A percentile compares a stretch with the other conserved stretches of the same genome.
phyloP scores from a whole-genome alignment of 164 flowering plant species.

The Nelumbo lutea region DNA sequence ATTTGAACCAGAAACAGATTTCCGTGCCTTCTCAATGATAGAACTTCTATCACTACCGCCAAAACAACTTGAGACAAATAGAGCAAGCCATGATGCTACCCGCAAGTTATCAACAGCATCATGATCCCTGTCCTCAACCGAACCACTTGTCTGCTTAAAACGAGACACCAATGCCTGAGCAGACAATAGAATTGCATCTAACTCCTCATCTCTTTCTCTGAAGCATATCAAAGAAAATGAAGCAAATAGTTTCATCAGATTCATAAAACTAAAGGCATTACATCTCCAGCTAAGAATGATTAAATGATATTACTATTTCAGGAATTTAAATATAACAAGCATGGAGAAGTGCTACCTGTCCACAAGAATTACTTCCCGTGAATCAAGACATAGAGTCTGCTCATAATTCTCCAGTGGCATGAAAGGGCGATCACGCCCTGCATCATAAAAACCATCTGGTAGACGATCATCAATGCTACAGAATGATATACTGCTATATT shows the following conservation, averaged over 20 bases:
- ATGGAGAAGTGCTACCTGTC: too few species aligned
- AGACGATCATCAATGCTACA: slow-evolving; percentile 65
- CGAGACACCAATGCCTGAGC: slow-evolving; percentile 59
- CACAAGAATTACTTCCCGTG: too few species aligned
- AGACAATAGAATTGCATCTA: slow-evolving; percentile 61
- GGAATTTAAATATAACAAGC: too few species aligned
- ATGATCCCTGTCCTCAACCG: slow-evolving; percentile 19
- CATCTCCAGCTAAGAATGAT: too few species aligned
- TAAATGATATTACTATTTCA: too few species aligned
- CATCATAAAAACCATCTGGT: slow-evolving; percentile 97
- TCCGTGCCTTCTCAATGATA: slow-evolving; percentile 53
- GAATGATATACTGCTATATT: slow-evolving; percentile 62
- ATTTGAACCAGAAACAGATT: slow-evolving; percentile 73
- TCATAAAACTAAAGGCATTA: not conserved
- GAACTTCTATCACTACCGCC: slow-evolving; percentile 96
- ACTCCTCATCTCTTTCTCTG: slow-evolving; percentile 74
- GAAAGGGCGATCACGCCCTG: too few species aligned
- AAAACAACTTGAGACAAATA: slow-evolving; percentile 90
- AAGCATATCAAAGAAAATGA: too few species aligned
- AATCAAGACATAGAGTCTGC: slow-evolving; percentile 35
- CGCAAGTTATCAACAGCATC: slow-evolving; percentile 43
- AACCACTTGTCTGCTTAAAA: slow-evolving; percentile 39
- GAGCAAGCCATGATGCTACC: slow-evolving; percentile 81
- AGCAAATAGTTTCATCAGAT: not conserved
- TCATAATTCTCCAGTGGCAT: slow-evolving; percentile 68